phyloP scores from a whole-genome alignment of 352 stramenopile genomes.

The Pythium myriotylum region DNA sequence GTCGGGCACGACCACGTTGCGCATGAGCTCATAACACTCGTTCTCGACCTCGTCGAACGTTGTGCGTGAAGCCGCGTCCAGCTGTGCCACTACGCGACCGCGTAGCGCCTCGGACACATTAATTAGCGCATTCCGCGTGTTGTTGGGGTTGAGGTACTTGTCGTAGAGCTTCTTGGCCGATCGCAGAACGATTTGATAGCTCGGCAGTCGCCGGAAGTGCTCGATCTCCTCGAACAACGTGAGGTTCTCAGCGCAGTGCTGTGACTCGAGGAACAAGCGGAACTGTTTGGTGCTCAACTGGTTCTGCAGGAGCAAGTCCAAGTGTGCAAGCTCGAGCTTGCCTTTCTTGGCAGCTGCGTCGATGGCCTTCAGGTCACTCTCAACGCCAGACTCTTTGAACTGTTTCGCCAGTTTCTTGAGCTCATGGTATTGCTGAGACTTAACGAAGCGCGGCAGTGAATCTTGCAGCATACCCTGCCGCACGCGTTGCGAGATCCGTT shows the following conservation, averaged over 20 bases:
- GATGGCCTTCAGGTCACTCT: constrained; percentile 54
- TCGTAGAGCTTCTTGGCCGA: constrained; percentile 86
- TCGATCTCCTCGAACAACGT: constrained; percentile 88
- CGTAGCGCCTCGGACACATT: constrained; percentile 49
- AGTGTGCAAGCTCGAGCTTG: constrained; percentile 73
- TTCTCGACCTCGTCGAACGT: constrained; percentile 79
- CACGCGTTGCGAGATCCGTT: constrained; percentile 66
- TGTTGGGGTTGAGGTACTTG: constrained; percentile 78
- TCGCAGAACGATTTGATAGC: constrained; percentile 83
- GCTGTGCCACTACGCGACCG: constrained; percentile 47
- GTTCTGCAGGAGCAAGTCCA: constrained; percentile 75
- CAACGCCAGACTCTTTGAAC: constrained; percentile 35
- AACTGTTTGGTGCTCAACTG: constrained; percentile 71
- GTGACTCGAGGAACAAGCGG: constrained; percentile 66
- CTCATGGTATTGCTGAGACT: constrained; percentile 65
- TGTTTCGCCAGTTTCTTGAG: constrained; percentile 49
- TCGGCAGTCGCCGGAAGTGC: constrained; percentile 74
- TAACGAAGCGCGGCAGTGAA: constrained; percentile 77
- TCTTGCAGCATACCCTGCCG: constrained; percentile 79
- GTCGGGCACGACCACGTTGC: constrained; percentile 72
- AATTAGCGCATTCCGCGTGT: constrained; percentile 52
- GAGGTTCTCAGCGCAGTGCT: constrained; percentile 82
- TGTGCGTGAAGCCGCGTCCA: constrained; percentile 66
- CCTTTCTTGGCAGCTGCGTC: constrained; percentile 66
- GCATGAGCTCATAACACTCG: constrained; percentile 78